Base-by-base conservation (phyloP, 192 early-diverging fungal species). In the Spinellus fusiger region DNA sequence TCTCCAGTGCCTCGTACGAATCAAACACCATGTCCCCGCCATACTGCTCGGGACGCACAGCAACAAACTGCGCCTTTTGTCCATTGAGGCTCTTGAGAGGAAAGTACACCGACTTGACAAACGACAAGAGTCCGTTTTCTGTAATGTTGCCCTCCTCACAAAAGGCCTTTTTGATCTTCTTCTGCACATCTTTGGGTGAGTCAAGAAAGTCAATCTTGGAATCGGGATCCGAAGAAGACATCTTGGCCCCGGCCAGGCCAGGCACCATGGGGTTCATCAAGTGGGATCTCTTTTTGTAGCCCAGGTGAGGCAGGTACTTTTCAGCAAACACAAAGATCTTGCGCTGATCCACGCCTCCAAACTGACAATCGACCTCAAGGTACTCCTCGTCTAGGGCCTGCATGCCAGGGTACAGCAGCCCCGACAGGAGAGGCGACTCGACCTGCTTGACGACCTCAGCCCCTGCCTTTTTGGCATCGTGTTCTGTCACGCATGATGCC, bases 271-370 rank as follows among this genome's bases (percentile, higher is more conserved):
- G 76, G 76, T 96, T 99, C 96, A 99, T 99, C 64, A 99, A 78
- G 70, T 99, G 96, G 32, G 89, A 81, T 44, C 96, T 89, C 77
- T 99, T 99, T 70, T 91, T 89, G 82, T 95, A 99, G 28, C 95
- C 96, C 15, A 99, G 74, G 27, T 79, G 69, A 38, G 96, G 96
- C 60, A 99, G 67, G 79, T 93, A 91, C 76, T 95, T 93, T 77
- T 96, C 92, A 23, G 96, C 96, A 78, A 94, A 87, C 5, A 91
- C 87, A 74, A 99, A 99, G 71, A 99, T 99, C 86, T 99, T 99
- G 74, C 96, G 90, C 78, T 99, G 96, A 76, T 99, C 96, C 8
- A 96, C 90, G 44, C 96, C 96, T 29, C 96, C 96, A 71, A 91
- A 94, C 76, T 99, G 96, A 44, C 86, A 88, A 70, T 99, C 96